Evolutionary conservation across 768 basidiomycete genomes (phyloP).

Genomic region (Cystofilobasidium bisporidii): DNA sequence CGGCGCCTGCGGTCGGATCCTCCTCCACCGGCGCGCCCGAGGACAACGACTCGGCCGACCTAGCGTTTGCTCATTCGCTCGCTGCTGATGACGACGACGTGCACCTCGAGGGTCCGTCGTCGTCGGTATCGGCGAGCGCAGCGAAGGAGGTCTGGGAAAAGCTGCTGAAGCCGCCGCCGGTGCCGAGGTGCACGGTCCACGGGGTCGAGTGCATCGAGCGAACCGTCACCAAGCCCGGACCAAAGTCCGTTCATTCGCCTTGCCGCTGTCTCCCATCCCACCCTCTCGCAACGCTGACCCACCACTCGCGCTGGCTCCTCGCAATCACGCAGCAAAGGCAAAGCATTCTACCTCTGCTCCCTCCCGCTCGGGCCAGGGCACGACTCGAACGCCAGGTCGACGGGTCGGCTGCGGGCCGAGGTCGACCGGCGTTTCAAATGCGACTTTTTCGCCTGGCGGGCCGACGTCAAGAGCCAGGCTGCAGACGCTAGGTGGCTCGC

Average conservation of each 20-base stretch:
- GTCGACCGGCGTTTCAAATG: slow-evolving; percentile 11
- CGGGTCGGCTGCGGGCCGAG: slow-evolving; percentile 13
- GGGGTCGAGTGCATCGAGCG: slow-evolving; percentile 15
- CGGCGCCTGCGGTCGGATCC: neutral
- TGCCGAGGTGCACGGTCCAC: slow-evolving; percentile 19
- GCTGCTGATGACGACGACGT: neutral
- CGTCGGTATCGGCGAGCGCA: neutral
- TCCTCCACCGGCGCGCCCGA: neutral
- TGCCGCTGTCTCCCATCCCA: neutral
- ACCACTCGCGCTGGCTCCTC: too few relatives aligned
- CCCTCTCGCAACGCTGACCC: neutral
- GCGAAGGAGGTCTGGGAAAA: neutral
- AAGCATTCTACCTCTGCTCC: slow-evolving; percentile 21
- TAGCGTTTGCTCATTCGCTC: slow-evolving; percentile 7
- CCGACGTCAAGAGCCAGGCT: neutral
- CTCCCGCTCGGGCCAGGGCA: slow-evolving; percentile 23
- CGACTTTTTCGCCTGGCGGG: slow-evolving; percentile 13
- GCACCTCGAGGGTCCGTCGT: too few relatives aligned
- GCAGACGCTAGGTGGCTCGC: neutral
- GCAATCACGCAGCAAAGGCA: slow-evolving; percentile 14
- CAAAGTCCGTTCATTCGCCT: neutral
- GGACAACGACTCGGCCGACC: slow-evolving; percentile 13
- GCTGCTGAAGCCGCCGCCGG: neutral
- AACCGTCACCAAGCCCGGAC: slow-evolving; percentile 22
- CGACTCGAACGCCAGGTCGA: slow-evolving; percentile 11